phyloP scores from a whole-genome alignment of 441 rosid genomes.

The Brassica balearica region DNA sequence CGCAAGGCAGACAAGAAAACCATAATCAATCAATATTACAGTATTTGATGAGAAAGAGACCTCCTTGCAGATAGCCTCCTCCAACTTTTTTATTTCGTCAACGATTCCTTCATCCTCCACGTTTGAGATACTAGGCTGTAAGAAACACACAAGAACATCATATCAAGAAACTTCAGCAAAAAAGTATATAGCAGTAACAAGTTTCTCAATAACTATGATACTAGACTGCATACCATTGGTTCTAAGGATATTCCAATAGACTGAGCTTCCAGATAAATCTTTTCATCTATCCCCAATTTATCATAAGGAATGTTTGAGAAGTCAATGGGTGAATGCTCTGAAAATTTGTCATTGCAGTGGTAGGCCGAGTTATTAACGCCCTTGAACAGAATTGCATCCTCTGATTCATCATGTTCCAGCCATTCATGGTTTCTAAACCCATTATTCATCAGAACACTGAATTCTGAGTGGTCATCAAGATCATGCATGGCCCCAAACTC shows the following conservation, averaged over 20 bases:
- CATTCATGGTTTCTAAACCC: constrained; percentile 59
- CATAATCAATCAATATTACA: constrained; percentile 6
- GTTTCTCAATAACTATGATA: neutral
- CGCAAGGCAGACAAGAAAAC: constrained; percentile 21
- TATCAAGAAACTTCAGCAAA: constrained; percentile 18
- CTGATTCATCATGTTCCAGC: constrained; percentile 58
- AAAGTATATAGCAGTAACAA: constrained; percentile 21
- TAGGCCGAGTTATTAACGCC: constrained; percentile 48
- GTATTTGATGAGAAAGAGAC: constrained; percentile 50
- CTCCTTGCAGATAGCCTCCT: constrained; percentile 67
- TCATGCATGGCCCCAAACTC: constrained; percentile 58
- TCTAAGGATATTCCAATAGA: constrained; percentile 82
- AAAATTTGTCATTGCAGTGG: constrained; percentile 54
- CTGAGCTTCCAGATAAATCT: constrained; percentile 75
- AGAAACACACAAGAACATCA: constrained; percentile 32
- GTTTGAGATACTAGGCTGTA: constrained; percentile 42
- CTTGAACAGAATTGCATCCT: constrained; percentile 47
- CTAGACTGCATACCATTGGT: constrained; percentile 55
- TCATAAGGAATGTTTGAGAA: constrained; percentile 27
- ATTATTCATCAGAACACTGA: constrained; percentile 60
- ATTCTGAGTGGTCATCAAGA: constrained; percentile 62
- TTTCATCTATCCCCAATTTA: constrained; percentile 69
- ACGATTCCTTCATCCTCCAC: neutral
- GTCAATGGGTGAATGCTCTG: constrained; percentile 50
- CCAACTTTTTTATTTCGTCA: constrained; percentile 45